These are phyloP conservation scores for Protea cynaroides DNA, from an alignment of 164 flowering plant species.

Conservation along the genomic window DNA sequence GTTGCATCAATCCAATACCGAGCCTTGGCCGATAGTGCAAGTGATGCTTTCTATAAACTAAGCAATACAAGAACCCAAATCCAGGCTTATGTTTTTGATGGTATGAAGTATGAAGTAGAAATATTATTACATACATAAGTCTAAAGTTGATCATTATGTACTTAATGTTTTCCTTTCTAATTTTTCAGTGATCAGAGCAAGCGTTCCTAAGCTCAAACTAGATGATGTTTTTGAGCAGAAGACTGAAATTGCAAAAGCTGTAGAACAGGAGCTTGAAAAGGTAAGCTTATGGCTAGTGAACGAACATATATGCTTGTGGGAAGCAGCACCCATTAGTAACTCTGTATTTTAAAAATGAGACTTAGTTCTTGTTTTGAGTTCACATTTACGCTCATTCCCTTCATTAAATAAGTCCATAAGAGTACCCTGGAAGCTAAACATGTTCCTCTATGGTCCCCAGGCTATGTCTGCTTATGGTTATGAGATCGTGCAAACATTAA, in stretches of 20 bases:
- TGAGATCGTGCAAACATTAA: conserved; percentile 53
- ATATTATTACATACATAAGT: neutral
- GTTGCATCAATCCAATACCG: conserved; percentile 74
- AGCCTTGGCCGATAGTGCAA: conserved; percentile 57
- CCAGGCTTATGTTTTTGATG: conserved; percentile 82
- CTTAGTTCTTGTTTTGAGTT: too few relatives aligned
- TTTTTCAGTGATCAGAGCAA: conserved; percentile 57
- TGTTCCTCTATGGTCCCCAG: conserved; percentile 13
- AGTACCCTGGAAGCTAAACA: too few relatives aligned
- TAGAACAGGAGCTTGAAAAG: conserved; percentile 66
- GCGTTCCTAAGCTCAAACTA: conserved; percentile 53
- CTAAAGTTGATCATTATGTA: neutral
- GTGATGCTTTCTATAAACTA: conserved; percentile 72
- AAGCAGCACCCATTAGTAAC: neutral
- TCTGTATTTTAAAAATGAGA: too few relatives aligned
- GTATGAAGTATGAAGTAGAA: conserved; percentile 22
- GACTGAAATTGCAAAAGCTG: conserved; percentile 60
- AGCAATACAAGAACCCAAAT: conserved; percentile 61
- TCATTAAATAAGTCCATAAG: too few relatives aligned
- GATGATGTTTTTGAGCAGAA: conserved; percentile 68
- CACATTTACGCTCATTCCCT: too few relatives aligned
- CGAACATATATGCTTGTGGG: neutral
- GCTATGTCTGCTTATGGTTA: conserved; percentile 55
- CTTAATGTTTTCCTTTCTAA: neutral
- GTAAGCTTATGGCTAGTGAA: conserved; percentile 15